Conservation (phyloP, 108 stramenopile species). For the Fistulifera pelliculosa region DNA sequence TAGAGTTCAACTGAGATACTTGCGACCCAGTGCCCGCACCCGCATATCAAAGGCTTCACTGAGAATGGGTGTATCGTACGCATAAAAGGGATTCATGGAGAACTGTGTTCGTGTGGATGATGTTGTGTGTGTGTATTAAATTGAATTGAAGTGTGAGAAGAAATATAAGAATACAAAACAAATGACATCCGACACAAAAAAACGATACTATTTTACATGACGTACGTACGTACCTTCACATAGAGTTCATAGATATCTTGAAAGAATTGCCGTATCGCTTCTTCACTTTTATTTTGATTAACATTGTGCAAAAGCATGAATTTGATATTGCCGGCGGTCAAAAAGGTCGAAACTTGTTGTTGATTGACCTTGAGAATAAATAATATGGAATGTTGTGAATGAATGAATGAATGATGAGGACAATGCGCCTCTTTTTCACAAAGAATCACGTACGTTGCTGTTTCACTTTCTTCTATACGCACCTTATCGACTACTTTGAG, state of each 20-base stretch:
- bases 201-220: not conserved
- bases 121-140: not conserved
- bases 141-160: not conserved
- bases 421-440: not conserved
- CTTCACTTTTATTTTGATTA: constrained; percentile 44
- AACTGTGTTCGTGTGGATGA: no score
- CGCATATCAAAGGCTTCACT: constrained; percentile 78
- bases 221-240: constrained; percentile 87
- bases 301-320: constrained; percentile 89
- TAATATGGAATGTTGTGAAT: not conserved
- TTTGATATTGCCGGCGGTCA: constrained; percentile 87
- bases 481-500: constrained; percentile 86
- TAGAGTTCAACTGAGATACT: constrained; percentile 53
- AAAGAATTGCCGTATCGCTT: constrained; percentile 83
- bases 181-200: not conserved
- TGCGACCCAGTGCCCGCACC: constrained; percentile 60
- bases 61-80: constrained; percentile 83
- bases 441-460: not conserved
- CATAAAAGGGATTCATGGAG: constrained; percentile 93
- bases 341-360: constrained; percentile 84
- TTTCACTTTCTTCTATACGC: constrained; percentile 2
- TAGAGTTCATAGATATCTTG: constrained; percentile 89
- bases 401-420: not conserved
- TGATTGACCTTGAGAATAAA: constrained; percentile 68
- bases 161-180: not conserved